Evolutionary conservation across 768 basidiomycete genomes (phyloP), one percentile per base, ranked within the genome.

Genomic region (Trametes meyenii): DNA sequence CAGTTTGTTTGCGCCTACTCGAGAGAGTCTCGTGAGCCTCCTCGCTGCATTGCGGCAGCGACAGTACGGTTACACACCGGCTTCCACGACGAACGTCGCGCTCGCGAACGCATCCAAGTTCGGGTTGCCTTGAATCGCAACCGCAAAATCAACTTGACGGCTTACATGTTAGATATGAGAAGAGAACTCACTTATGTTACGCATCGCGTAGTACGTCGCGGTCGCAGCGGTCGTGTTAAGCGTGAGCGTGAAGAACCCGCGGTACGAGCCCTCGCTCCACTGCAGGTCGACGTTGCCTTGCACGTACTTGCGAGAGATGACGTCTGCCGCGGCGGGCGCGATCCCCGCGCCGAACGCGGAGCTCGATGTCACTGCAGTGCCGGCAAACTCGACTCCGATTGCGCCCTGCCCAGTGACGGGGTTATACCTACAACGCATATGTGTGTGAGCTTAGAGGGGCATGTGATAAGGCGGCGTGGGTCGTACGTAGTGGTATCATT

Each of bases 341-440:
- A 81, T 75, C 21, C 72, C 72, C 11, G 71, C 60, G 14, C 82
- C 80, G 64, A 85, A 83, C 6, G 80, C 62, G 14, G 82, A 82
- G 5, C 67, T 67, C 1, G 83, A 84, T 0, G 83, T 81, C 13
- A 87, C 85, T 0, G 83, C 83, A 0, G 85, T 84, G 1, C 85
- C 85, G 13, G 84, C 84, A 63, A 85, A 85, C 72, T 87, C 85
- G 14, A 86, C 85, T 13, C 80, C 84, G 50, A 83, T 75, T 1
- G 80, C 80, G 10, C 84, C 83, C 6, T 71, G 58, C 3, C 84
- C 84, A 1, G 80, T 81, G 11, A 64, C 61, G 2, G 82, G 75
- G 63, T 85, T 70, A 72, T 84, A 85, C 26, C 81, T 81, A 45
- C 19, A 12, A 36, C 29, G 29, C 29, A 33, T 33, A 24, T 16